Conservation (phyloP, 805 yeast species). For the Metschnikowia drakensbergensis region DNA sequence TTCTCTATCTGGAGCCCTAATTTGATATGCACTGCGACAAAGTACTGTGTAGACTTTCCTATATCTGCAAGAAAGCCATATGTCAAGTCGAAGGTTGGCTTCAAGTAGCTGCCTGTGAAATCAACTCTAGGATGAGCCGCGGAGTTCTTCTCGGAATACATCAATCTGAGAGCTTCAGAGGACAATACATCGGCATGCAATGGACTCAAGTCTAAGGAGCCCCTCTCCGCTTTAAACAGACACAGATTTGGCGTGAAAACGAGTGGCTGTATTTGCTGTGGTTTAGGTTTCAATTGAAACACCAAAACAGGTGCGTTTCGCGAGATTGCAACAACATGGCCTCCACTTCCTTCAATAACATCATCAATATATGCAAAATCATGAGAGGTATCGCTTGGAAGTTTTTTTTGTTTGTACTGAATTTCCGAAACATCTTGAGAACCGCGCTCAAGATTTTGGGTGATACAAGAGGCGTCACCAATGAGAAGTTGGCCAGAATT, state of each 20-base stretch:
- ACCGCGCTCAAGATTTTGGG: not conserved
- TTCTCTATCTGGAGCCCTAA: slow-evolving; percentile 22
- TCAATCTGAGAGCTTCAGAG: slow-evolving; percentile 14
- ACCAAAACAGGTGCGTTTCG: slow-evolving; percentile 13
- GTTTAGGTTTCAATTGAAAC: slow-evolving; percentile 10
- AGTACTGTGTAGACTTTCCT: slow-evolving; percentile 12
- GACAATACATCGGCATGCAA: slow-evolving; percentile 14
- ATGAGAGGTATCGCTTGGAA: not conserved
- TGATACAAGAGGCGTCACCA: slow-evolving; percentile 6
- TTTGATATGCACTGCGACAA: slow-evolving; percentile 12
- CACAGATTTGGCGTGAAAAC: not conserved
- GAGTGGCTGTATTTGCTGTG: not conserved
- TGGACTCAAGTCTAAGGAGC: not conserved
- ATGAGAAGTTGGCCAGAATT: slow-evolving; percentile 4
- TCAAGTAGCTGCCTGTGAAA: slow-evolving; percentile 5
- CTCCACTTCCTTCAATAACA: slow-evolving; percentile 26
- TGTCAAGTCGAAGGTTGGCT: slow-evolving; percentile 6
- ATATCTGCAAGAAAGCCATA: slow-evolving; percentile 6
- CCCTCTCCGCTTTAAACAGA: not conserved
- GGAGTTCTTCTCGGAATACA: slow-evolving; percentile 2
- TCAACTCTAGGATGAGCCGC: slow-evolving; percentile 2
- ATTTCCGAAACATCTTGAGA: slow-evolving; percentile 3
- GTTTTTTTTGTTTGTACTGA: slow-evolving; percentile 5
- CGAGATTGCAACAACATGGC: slow-evolving; percentile 21
- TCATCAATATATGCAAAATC: slow-evolving; percentile 23